Conservation (phyloP, 768 basidiomycete species). For the Termitomyces sp. region DNA sequence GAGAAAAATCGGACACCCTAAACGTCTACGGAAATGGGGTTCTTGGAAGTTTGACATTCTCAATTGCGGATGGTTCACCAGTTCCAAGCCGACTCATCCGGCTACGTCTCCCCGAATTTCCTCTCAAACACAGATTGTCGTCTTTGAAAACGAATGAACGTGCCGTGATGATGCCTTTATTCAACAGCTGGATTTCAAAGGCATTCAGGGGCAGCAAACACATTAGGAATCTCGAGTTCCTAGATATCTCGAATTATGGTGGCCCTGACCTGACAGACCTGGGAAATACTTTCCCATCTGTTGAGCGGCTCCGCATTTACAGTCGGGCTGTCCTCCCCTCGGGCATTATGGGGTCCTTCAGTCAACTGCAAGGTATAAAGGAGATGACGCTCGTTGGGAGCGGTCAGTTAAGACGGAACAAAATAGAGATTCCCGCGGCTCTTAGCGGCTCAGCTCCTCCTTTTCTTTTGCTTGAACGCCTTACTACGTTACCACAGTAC, state of each 20-base stretch:
- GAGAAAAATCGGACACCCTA: neutral
- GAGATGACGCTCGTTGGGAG: neutral
- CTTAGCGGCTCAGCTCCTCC: neutral
- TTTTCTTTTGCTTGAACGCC: neutral
- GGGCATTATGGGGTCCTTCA: neutral
- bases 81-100: neutral
- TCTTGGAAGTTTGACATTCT: neutral
- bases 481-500: neutral
- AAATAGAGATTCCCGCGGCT: neutral
- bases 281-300: neutral
- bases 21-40: neutral
- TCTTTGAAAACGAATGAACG: neutral
- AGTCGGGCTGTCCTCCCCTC: neutral
- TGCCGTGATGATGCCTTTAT: neutral
- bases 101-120: neutral
- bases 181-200: neutral
- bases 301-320: neutral
- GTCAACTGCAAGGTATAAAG: neutral
- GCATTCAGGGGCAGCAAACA: neutral
- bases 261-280: neutral
- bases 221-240: neutral
- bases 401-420: neutral
- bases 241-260: neutral
- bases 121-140: neutral
- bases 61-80: neutral